Evolutionary conservation across 169 alveolate genomes (phyloP), one percentile per base, ranked within the genome.

Genomic region (Plasmodium vinckei): DNA sequence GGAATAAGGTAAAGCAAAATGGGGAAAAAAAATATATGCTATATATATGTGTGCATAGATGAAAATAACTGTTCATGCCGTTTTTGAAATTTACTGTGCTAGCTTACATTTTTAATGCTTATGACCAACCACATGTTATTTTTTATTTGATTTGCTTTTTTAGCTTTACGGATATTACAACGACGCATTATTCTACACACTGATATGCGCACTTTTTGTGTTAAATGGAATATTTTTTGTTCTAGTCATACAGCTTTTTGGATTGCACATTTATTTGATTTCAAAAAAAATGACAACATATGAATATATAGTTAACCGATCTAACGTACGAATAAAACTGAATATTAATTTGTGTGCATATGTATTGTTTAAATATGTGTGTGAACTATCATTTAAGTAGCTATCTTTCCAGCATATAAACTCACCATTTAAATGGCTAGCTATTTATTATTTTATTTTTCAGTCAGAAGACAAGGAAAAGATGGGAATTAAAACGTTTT

Each of bases 201-300:
- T 84, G 33, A 33, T 77, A 15, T 61, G 72, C 7, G 21, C 70
- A 25, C 90, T 90, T 15, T 63, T 88, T 25, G 46, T 73, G 33
- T 51, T 87, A 13, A 57, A 79, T 13, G 87, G 82, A 12, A 17
- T 68, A 10, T 60, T 82, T 42, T 87, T 75, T 25, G 77, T 86
- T 9, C 51, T 90, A 3, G 79, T 90, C 17, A 90, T 92, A 87
- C 95, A 92, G 57, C 92, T 92, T 33, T 77, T 87, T 49, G 88
- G 86, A 13, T 88, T 92, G 23, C 95, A 92, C 56, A 87, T 87
- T 46, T 92, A 87, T 53, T 87, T 92, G 47, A 75, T 71, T 19
- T 79, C 88, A 59, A 90, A 90, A 56, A 86, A 73, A 19, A 64
- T 92, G 79, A 92, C 95, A n/a, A 92, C 95, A 1, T 92, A 89